Evolutionary conservation across 495 filamentous ascomycete species (phyloP).

Genomic region (Talaromyces stipitatus): DNA sequence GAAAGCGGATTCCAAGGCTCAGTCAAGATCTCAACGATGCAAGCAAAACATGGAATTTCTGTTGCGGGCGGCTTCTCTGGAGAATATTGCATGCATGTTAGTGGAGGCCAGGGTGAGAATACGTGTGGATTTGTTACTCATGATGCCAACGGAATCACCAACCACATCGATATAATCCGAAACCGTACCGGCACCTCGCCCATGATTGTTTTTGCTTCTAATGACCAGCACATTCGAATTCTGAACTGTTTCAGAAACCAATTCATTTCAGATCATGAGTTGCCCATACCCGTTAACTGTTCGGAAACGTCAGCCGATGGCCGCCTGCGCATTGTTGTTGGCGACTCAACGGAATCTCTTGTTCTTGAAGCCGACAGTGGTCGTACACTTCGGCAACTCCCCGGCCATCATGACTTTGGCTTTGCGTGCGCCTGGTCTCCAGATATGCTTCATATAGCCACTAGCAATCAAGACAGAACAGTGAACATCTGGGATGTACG

Average conservation of each 20-base stretch:
- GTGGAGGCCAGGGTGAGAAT: slow-evolving; percentile 30
- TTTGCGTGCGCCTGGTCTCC: slow-evolving; percentile 91
- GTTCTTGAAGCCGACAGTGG: slow-evolving; percentile 60
- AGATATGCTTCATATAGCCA: slow-evolving; percentile 81
- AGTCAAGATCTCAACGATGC: slow-evolving; percentile 63
- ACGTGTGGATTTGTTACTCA: slow-evolving; percentile 60
- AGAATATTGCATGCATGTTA: slow-evolving; percentile 64
- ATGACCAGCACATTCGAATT: slow-evolving; percentile 68
- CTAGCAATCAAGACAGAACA: slow-evolving; percentile 81
- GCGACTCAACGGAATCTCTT: slow-evolving; percentile 50
- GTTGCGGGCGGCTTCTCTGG: slow-evolving; percentile 77
- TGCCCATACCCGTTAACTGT: slow-evolving; percentile 73
- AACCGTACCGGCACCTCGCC: slow-evolving; percentile 54
- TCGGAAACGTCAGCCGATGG: slow-evolving; percentile 71
- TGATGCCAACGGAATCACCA: slow-evolving; percentile 70
- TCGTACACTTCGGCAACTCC: slow-evolving; percentile 45
- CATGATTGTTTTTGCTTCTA: slow-evolving; percentile 71
- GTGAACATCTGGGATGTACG: slow-evolving; percentile 84
- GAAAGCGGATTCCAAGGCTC: slow-evolving; percentile 30
- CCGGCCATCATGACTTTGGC: slow-evolving; percentile 70
- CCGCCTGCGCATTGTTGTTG: slow-evolving; percentile 72
- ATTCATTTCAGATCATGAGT: slow-evolving; percentile 53
- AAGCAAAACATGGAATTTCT: slow-evolving; percentile 56
- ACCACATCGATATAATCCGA: slow-evolving; percentile 68
- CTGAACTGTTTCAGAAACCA: slow-evolving; percentile 64